Evolutionary conservation across 768 basidiomycete genomes (phyloP).

Genomic region (Pleurotus giganteus): DNA sequence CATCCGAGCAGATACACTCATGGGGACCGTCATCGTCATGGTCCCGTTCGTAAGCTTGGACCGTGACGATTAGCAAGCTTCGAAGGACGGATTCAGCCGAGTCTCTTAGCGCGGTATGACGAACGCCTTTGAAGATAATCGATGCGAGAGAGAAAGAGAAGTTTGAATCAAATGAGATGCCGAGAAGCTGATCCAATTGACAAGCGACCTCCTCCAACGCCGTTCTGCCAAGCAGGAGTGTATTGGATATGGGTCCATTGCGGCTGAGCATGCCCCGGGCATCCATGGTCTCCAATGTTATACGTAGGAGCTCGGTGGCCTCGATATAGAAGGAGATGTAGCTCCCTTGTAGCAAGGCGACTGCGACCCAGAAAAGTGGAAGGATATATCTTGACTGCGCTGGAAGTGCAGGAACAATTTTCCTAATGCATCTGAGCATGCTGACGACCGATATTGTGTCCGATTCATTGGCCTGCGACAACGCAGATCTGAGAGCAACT

Average conservation of each 20-base stretch:
- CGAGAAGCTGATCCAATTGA: slow-evolving; percentile 71
- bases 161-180: slow-evolving; percentile 72
- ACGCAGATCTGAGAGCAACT: slow-evolving; percentile 76
- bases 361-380: slow-evolving; percentile 84
- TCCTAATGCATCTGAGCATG: slow-evolving; percentile 86
- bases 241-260: slow-evolving; percentile 45
- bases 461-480: slow-evolving; percentile 63
- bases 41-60: slow-evolving; percentile 35
- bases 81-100: slow-evolving; percentile 61
- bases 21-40: slow-evolving; percentile 34
- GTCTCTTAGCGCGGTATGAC: slow-evolving; percentile 61
- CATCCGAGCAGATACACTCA: slow-evolving; percentile 52
- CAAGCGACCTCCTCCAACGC: slow-evolving; percentile 64
- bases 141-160: slow-evolving; percentile 84
- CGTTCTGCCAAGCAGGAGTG: slow-evolving; percentile 63
- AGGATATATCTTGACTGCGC: slow-evolving; percentile 69
- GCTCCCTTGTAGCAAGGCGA: slow-evolving; percentile 78
- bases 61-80: slow-evolving; percentile 61
- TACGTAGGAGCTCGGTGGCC: slow-evolving; percentile 64
- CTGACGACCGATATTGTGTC: slow-evolving; percentile 75
- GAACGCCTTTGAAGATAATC: slow-evolving; percentile 84
- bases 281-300: slow-evolving; percentile 64
- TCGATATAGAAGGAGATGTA: slow-evolving; percentile 69
- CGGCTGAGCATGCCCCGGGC: slow-evolving; percentile 52
- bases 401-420: slow-evolving; percentile 69